A percentile compares a stretch with the other conserved stretches of the same genome.
These are phyloP conservation scores for Zelopaecilomyces penicillatus DNA, from an alignment of 2,329 filamentous ascomycete genomes.

Conservation along the genomic window DNA sequence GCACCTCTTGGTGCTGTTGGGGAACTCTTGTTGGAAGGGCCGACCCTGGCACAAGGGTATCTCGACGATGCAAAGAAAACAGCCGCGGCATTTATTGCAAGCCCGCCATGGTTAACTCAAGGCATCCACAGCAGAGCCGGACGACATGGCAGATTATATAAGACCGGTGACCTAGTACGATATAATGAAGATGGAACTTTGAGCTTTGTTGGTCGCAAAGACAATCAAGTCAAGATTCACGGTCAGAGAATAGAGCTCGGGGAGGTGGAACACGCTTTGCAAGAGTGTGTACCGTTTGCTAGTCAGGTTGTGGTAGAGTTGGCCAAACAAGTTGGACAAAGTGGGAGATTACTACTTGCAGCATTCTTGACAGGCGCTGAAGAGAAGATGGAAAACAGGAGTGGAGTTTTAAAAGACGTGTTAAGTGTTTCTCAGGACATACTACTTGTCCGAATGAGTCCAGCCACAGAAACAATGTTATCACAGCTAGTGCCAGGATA, in stretches of 20 bases:
- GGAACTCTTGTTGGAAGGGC: constrained; percentile 7
- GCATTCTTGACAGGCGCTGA: too few relatives aligned
- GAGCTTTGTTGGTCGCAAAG: constrained; percentile 39
- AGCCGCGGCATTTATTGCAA: neutral
- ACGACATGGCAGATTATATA: constrained; percentile 10
- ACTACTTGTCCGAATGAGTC: too few relatives aligned
- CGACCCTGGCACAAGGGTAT: constrained; percentile 2
- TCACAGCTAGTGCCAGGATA: neutral
- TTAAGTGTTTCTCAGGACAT: too few relatives aligned
- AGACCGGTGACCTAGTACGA: constrained; percentile 16
- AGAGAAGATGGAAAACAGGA: too few relatives aligned
- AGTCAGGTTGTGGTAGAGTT: too few relatives aligned
- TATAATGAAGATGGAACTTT: constrained; percentile 27
- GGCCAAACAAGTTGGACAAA: too few relatives aligned
- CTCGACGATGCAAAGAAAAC: constrained; percentile 1
- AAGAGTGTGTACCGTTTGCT: too few relatives aligned
- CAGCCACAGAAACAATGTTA: too few relatives aligned
- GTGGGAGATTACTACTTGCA: too few relatives aligned
- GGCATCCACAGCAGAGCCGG: constrained; percentile 16
- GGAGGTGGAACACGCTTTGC: constrained; percentile 7
- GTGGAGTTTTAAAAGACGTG: too few relatives aligned
- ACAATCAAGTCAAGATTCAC: constrained; percentile 46
- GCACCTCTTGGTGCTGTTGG: constrained; percentile 6
- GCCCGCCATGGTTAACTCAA: neutral
- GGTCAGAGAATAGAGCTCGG: constrained; percentile 35